Evolutionary conservation across 805 yeast species (phyloP), one percentile per base, ranked within the genome.

Genomic region (Candida peoriensis): DNA sequence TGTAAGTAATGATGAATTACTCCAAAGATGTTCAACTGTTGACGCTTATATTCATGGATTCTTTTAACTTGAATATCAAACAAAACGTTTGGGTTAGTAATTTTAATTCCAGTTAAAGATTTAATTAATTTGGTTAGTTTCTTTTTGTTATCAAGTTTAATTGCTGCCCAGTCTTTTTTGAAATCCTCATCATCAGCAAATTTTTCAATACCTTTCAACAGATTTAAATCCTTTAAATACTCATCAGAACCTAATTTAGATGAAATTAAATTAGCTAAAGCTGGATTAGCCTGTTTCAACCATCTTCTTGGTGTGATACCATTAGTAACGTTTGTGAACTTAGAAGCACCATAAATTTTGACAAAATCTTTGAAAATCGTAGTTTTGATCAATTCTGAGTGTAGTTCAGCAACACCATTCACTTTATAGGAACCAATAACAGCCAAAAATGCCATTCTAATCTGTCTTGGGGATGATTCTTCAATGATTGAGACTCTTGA

Each of bases 281-380:
- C 70, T 9, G 97, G 96, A 60, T 88, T 89, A 33, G 96, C 95
- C 64, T 88, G 95, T 57, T 78, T 80, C 56, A 88, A 73, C 97
- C 97, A 88, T 64, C 97, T 80, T 71, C 97, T 78, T 49, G 96
- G 96, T 3, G 97, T 88, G 55, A 88, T 78, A 64, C 97, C 97
- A 60, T 88, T 88, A 32, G 97, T 88, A 42, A 88, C 96, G 52
- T 88, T 88, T 34, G 85, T 84, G 62, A 88, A 88, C 62, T 83
- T 85, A 43, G 84, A 85, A 16, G 70, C 53, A 32, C 97, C 97
- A 50, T 75, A 88, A 24, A 88, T 71, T 42, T 71, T 72, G 37
- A 88, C 97, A 56, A 88, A 88, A 61, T 89, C 96, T 58, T 80
- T 80, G 65, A 88, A 88, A 47, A 88, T 84, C 5, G 96, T 86